These are phyloP conservation scores for Apiospora phragmitis DNA, from an alignment of 2,329 filamentous ascomycete genomes.

Conservation along the genomic window DNA sequence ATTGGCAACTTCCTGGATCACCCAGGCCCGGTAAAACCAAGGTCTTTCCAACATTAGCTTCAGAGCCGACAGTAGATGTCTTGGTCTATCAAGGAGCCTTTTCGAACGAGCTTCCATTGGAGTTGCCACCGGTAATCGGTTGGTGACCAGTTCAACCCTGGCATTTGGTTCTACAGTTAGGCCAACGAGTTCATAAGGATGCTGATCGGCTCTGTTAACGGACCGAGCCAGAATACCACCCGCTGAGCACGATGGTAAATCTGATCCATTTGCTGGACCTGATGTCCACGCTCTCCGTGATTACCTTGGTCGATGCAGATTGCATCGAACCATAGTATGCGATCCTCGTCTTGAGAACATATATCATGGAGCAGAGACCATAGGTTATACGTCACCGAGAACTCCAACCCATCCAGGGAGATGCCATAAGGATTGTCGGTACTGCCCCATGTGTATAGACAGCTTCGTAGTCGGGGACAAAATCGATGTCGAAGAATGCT, in stretches of 20 bases:
- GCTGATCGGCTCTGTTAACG: not conserved
- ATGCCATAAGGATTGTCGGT: not conserved
- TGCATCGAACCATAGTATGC: constrained; percentile 10
- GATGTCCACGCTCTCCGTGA: constrained; percentile 16
- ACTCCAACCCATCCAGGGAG: not conserved
- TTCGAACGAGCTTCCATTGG: not conserved
- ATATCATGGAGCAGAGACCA: not conserved
- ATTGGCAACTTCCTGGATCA: constrained; percentile 9
- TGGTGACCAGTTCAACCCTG: not conserved
- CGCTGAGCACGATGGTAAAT: constrained; percentile 17
- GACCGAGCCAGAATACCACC: constrained; percentile 22
- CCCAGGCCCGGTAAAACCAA: constrained; percentile 8
- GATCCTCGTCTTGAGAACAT: not conserved
- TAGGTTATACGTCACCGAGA: not conserved
- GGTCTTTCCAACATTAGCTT: not conserved
- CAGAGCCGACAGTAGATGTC: not conserved
- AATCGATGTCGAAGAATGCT: not conserved
- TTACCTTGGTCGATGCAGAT: constrained; percentile 17
- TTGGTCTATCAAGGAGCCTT: not conserved
- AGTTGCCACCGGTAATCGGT: not conserved
- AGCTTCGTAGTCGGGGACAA: constrained; percentile 1
- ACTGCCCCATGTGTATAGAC: constrained; percentile 2
- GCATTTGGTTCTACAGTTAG: not conserved
- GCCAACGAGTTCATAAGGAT: not conserved
- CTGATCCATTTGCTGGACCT: constrained; percentile 19